Evolutionary conservation across 306 rosid species (phyloP).

Genomic region (Lotus japonicus): DNA sequence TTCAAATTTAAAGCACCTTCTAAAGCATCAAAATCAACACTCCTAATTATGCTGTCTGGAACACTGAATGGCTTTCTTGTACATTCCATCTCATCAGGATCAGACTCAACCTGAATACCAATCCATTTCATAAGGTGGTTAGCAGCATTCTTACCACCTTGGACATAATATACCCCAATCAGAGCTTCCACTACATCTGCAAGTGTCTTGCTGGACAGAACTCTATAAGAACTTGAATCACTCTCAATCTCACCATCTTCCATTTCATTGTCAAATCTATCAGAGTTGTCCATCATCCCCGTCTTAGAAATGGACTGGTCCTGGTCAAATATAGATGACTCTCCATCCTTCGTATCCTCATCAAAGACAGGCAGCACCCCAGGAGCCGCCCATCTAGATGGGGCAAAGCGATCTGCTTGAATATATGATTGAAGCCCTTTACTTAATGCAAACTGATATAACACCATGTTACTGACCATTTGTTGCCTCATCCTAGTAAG

Average conservation of each 20-base stretch:
- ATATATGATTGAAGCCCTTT: constrained; percentile 92
- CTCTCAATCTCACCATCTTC: constrained; percentile 95
- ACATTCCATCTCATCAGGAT: constrained; percentile 62
- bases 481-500: constrained; percentile 99
- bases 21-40: constrained; percentile 71
- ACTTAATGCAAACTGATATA: constrained; percentile 76
- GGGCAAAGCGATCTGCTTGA: constrained; percentile 98
- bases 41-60: constrained; percentile 67
- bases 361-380: constrained; percentile 96
- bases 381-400: constrained; percentile 98
- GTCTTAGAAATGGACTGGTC: constrained; percentile 38
- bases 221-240: constrained; percentile 91
- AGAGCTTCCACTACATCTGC: constrained; percentile 98
- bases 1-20: constrained; percentile 63
- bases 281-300: constrained; percentile 27
- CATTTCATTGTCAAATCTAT: constrained; percentile 60
- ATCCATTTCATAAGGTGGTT: constrained; percentile 97
- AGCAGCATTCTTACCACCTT: constrained; percentile 85
- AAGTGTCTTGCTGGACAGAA: constrained; percentile 96
- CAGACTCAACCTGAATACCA: constrained; percentile 87
- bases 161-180: constrained; percentile 90
- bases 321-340: constrained; percentile 71
- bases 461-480: constrained; percentile 95
- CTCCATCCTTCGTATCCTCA: constrained; percentile 85
- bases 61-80: constrained; percentile 43